Evolutionary conservation across 805 yeast genomes (phyloP).

Genomic region (Alloascoidea hylecoeti): DNA sequence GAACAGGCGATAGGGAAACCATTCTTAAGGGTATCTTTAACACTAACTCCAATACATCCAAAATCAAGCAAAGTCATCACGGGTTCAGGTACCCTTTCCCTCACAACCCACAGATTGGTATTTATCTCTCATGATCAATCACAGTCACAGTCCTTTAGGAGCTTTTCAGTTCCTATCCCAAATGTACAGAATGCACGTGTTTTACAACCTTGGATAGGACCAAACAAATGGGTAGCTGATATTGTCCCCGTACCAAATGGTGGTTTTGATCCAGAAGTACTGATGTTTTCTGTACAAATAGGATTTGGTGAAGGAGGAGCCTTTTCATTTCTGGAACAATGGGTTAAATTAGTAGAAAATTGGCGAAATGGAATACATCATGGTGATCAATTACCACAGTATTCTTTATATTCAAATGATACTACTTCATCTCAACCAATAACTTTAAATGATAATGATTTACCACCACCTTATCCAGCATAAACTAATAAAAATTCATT

Average conservation of each 20-base stretch:
- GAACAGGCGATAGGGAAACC: too few species aligned
- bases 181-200: conserved; percentile 10
- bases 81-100: not conserved
- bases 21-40: too few species aligned
- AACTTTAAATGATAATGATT: too few species aligned
- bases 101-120: not conserved
- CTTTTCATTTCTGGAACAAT: conserved; percentile 12
- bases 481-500: too few species aligned
- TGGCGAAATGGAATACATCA: not conserved
- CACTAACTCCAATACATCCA: too few species aligned
- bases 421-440: too few species aligned
- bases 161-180: conserved; percentile 10
- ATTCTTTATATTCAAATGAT: too few species aligned
- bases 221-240: conserved; percentile 15
- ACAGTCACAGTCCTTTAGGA: conserved; percentile 8
- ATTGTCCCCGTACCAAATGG: conserved; percentile 10
- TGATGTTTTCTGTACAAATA: conserved; percentile 11
- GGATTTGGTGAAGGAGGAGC: conserved; percentile 16
- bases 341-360: conserved; percentile 6
- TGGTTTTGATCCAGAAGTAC: conserved; percentile 11
- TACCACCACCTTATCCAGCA: too few species aligned
- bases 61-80: too few species aligned
- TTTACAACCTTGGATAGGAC: conserved; percentile 22
- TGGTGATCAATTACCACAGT: not conserved
- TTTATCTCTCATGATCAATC: not conserved